Base-by-base conservation (phyloP, 192 early-diverging fungal genomes). In the Podila epicladia region DNA sequence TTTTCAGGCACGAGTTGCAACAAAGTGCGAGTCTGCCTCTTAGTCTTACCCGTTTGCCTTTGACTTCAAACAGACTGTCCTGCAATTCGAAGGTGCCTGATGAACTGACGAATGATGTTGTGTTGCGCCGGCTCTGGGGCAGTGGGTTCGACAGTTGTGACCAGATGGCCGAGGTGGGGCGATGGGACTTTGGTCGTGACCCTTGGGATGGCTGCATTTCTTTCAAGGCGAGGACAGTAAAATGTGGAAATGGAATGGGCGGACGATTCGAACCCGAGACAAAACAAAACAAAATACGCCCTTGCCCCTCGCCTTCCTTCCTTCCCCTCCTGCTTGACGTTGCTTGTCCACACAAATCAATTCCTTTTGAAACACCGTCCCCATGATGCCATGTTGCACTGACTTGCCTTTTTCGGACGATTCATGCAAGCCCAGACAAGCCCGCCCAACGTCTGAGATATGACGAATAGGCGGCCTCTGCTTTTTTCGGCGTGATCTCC, bases 141-240 rank as follows among this genome's bases (percentile, higher is more conserved):
- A 17, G 64, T 19, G 48, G 49, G 45, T 32, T 62, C 8, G 73
- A 75, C 5, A 63, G 62, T 29, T 69, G 67, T 5, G 73, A 57
- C 73, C 73, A 75, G 55, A 75, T 64, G 60, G 35, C 33, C 4
- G 73, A 69, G 19, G 48, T 13, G 24, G 73, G 61, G n/a, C 73
- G 58, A n/a, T 32, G 48, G 24, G 59, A 53, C 33, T 37, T 37
- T 31, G 62, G 35, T 20, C 28, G 29, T 8, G 45, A 26, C 15
- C 53, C 53, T 11, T 45, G 41, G 41, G 41, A 45, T 45, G 41
- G 22, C 53, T 26, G 53, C 53, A 55, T 55, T 53, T 53, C 53
- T 19, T 55, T 2, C n/a, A 26, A 24, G 53, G 22, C 4, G 1
- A 24, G 53, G 9, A 55, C 12, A 55, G 53, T 22, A 65, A 37